Evolutionary conservation across 345 rosid genomes (phyloP), one percentile per base, ranked within the genome.

Genomic region (Camelina hispida): DNA sequence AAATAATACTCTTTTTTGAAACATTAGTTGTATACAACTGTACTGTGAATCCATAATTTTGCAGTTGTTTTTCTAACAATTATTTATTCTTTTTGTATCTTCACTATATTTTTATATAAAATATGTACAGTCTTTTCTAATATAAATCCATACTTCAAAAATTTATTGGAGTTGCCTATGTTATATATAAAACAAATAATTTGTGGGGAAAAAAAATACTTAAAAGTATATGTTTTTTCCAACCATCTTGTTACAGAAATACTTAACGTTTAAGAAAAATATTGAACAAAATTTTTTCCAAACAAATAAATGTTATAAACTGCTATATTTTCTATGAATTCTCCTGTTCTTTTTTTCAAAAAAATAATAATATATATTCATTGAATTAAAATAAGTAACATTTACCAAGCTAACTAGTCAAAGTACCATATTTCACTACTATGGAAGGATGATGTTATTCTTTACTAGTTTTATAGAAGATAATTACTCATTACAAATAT

Each of bases 371-470:
- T 10, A 4, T 40, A 40, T 10, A 40, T 40, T 40, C 43, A 40
- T 40, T 46, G 16, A 55, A 25, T 16, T 17, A 18, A 46, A 46
- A 46, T 71, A 35, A 56, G 23, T 20, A 57, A 25, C 22, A 68
- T 22, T 34, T 62, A 43, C 20, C 17, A 62, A 76, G 54, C 51
- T 47, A 44, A 35, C 34, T 76, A 54, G 75, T 69, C 79, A 75
- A 61, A 67, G 18, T 38, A 9, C 23, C 14, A 58, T 67, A 2
- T 68, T 68, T 61, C 62, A 51, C 38, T 51, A 6, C 23, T 61
- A 61, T 61, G 51, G 64, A 76, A 61, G 52, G 68, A 68, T 66
- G 47, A 68, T 61, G 63, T 68, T 76, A 70, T 47, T 70, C 71
- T 77, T 70, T 37, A 70, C 54, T 64, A 69, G 47, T 44, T 46